Percentiles rank a stretch among this genome's conserved stretches.
These are phyloP conservation scores for Solanum phureja DNA, from an alignment of 257 asterid genomes.

Conservation along the genomic window DNA sequence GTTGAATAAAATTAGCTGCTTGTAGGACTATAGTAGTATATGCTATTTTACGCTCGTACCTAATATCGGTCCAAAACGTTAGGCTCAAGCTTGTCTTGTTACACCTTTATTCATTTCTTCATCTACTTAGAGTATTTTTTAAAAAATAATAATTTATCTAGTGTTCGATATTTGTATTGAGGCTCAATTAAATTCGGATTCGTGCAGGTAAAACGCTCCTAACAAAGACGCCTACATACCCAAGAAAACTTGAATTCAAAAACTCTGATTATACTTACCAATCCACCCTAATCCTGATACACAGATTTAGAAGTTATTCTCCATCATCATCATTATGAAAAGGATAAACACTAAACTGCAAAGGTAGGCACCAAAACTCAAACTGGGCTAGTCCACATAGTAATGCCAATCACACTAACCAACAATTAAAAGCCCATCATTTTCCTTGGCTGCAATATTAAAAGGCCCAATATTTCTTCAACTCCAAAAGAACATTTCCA, in stretches of 20 bases:
- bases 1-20: not conserved
- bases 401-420: no score
- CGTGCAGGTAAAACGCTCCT: no score
- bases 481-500: no score
- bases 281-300: rapidly evolving
- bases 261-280: rapidly evolving
- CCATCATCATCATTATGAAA: not conserved
- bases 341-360: not conserved
- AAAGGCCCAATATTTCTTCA: no score
- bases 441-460: no score
- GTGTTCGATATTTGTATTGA: rapidly evolving
- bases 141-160: rapidly evolving
- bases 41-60: not conserved
- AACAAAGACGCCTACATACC: rapidly evolving
- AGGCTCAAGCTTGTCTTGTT: not conserved
- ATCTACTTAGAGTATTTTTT: not conserved
- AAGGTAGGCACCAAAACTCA: not conserved
- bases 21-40: not conserved
- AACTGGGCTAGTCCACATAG: not conserved
- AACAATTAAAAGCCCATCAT: no score
- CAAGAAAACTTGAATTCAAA: no score
- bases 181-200: rapidly evolving
- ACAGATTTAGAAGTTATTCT: not conserved
- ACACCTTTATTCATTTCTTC: not conserved
- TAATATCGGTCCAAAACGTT: not conserved